phyloP scores from a whole-genome alignment of 2,329 filamentous ascomycete species.

The Aspergillus eucalypticola region DNA sequence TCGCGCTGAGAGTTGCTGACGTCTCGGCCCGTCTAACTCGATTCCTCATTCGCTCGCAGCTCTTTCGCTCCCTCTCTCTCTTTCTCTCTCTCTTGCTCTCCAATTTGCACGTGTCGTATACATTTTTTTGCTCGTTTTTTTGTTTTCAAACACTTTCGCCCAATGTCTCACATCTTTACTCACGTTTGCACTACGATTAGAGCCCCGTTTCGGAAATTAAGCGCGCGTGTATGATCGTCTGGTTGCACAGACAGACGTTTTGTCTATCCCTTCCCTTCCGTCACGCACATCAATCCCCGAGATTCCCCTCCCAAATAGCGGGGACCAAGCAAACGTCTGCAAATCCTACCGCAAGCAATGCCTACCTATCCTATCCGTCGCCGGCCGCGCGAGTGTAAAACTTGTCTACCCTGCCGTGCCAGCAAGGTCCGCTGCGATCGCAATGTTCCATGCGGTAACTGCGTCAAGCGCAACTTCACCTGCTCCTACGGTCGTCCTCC shows the following conservation, averaged over 20 bases:
- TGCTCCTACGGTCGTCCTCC: constrained; percentile 39
- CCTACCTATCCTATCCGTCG: constrained; percentile 39
- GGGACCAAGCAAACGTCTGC: constrained; percentile 7
- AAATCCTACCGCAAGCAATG: constrained; percentile 25
- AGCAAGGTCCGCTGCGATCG: constrained; percentile 53
- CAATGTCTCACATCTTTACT: background rate
- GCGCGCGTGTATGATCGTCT: background rate
- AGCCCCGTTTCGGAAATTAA: background rate
- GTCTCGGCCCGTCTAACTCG: background rate
- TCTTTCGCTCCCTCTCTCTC: too few relatives aligned
- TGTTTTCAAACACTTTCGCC: background rate
- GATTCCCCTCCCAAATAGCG: constrained; percentile 12
- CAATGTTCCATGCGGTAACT: constrained; percentile 43
- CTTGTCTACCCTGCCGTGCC: constrained; percentile 51
- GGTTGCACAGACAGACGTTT: constrained; percentile 4
- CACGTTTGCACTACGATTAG: background rate
- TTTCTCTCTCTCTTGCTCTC: background rate
- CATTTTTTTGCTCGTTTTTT: background rate
- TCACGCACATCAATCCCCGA: constrained; percentile 1
- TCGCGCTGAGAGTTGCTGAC: constrained; percentile 6
- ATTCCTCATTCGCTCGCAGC: background rate
- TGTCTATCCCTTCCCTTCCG: constrained; percentile 1
- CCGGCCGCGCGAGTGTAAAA: constrained; percentile 45
- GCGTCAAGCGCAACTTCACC: constrained; percentile 43
- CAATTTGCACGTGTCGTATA: background rate